Percentiles rank a stretch among this genome's conserved stretches.
phyloP scores from a whole-genome alignment of 2,329 filamentous ascomycete genomes.

The Fusarium caatingaense region DNA sequence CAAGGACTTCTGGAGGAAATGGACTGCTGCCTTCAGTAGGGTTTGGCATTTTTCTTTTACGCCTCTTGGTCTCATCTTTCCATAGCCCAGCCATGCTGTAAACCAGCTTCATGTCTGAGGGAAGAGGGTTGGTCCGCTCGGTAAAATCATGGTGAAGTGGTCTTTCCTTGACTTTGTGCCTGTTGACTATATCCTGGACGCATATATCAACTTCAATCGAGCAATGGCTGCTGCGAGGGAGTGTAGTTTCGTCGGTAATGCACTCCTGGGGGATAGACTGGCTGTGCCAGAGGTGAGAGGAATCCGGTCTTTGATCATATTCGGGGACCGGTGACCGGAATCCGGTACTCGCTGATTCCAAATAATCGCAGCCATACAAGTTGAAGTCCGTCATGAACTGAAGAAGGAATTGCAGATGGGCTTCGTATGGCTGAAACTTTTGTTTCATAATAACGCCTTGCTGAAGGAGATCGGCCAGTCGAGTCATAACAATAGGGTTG shows the following conservation, averaged over 20 bases:
- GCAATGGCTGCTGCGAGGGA: conserved; percentile 87
- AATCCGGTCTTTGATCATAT: conserved; percentile 68
- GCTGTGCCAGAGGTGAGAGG: conserved; percentile 82
- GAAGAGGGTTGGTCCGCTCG: conserved; percentile 74
- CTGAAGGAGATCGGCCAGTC: conserved; percentile 85
- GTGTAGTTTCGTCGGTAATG: conserved; percentile 66
- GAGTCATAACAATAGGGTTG: conserved; percentile 87
- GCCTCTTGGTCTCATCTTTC: conserved; percentile 86
- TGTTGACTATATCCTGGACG: conserved; percentile 88
- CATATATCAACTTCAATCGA: conserved; percentile 90
- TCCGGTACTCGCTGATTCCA: conserved; percentile 75
- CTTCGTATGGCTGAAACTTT: conserved; percentile 91
- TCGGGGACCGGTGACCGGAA: conserved; percentile 83
- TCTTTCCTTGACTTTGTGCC: conserved; percentile 79
- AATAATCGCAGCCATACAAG: conserved; percentile 90
- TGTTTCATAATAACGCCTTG: conserved; percentile 89
- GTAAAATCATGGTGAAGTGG: conserved; percentile 87
- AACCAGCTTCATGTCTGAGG: conserved; percentile 81
- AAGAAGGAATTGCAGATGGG: conserved; percentile 88
- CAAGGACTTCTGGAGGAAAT: conserved; percentile 82
- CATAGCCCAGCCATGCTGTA: conserved; percentile 94
- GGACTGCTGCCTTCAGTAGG: conserved; percentile 75
- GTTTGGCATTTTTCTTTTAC: conserved; percentile 77
- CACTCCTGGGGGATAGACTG: conserved; percentile 68
- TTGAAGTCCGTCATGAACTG: conserved; percentile 99